A percentile compares a stretch with the other conserved stretches of the same genome.
These are phyloP conservation scores for Hymenoscyphus infarciens DNA, from an alignment of 2,329 filamentous ascomycete genomes.

Conservation along the genomic window DNA sequence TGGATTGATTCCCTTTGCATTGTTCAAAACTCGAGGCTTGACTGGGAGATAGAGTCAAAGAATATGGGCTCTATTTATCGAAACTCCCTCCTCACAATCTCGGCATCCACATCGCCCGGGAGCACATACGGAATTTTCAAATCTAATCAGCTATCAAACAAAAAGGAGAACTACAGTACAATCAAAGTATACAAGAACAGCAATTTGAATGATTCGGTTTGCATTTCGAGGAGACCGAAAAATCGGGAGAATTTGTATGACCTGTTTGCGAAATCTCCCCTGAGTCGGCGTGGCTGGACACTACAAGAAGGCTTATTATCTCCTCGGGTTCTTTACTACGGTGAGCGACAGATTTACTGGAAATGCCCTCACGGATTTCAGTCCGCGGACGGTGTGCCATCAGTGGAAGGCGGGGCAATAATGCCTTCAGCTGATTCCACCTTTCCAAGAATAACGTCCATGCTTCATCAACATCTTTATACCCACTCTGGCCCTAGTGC, in stretches of 20 bases:
- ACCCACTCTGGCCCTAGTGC: too few species aligned
- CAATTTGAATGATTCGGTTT: too few species aligned
- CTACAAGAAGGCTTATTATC: constrained; percentile 7
- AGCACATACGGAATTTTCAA: constrained; percentile 12
- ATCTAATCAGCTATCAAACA: background rate
- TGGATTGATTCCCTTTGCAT: constrained; percentile 10
- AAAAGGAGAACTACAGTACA: background rate
- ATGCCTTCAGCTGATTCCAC: too few species aligned
- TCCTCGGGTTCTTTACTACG: background rate
- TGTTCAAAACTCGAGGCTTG: background rate
- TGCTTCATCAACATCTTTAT: background rate
- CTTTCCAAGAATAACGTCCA: too few species aligned
- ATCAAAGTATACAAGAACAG: background rate
- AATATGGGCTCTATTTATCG: constrained; percentile 4
- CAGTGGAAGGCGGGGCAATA: too few species aligned
- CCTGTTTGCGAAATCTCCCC: background rate
- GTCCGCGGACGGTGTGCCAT: background rate
- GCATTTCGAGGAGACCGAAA: background rate
- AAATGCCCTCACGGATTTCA: background rate
- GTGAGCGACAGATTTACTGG: background rate
- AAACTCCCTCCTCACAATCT: constrained; percentile 2
- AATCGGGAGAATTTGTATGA: background rate
- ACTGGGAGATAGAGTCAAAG: background rate
- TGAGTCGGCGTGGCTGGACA: constrained; percentile 1
- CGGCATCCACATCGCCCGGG: constrained; percentile 12